Base-by-base conservation (phyloP, 768 basidiomycete species). In the Leccinum olivaceopallidum region DNA sequence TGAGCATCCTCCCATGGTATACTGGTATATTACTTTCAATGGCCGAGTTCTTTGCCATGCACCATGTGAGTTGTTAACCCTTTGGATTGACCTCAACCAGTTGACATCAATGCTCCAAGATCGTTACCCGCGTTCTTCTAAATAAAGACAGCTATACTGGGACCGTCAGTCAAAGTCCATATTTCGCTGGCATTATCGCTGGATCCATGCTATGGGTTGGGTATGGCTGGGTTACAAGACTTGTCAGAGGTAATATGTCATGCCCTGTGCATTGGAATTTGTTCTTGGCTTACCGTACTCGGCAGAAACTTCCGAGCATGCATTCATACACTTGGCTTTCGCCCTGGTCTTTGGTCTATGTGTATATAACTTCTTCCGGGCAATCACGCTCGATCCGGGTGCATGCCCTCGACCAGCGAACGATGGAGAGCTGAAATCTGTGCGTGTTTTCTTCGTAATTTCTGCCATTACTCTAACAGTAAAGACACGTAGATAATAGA, bases 21-120 rank as follows among this genome's bases (percentile, higher is more conserved):
- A 90, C 90, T 3, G 92, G 90, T 16, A 74, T 94, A 24, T 80
- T 95, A 32, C 83, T 98, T 53, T 90, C 92, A 0, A 79, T 88
- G 69, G 93, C 90, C 0, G 87, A 94, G 68, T 93, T 94, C 76
- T 96, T 93, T 67, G 90, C 84, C 52, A 92, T 96, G 90, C 96
- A 98, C 69, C 90, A 97, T 69, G 92, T 95, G 73, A 63, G 89
- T 80, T 52, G 5, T n/a, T 26, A n/a, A 12, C 37, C 10, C 50
- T 22, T 48, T 24, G 28, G 5, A 47, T 53, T 4, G 20, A n/a
- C 12, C 34, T 50, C 18, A n/a, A 7, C 20, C 59, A 28, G 65
- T 51, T 69, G 63, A 58, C 63, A 30, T 55, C 60, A 22, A 20
- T 47, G 9, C n/a, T 13, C 22, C 32, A 68, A 90, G 89, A 83